Conservation (phyloP, 768 basidiomycete genomes). For the Rhodotorula graminis region DNA sequence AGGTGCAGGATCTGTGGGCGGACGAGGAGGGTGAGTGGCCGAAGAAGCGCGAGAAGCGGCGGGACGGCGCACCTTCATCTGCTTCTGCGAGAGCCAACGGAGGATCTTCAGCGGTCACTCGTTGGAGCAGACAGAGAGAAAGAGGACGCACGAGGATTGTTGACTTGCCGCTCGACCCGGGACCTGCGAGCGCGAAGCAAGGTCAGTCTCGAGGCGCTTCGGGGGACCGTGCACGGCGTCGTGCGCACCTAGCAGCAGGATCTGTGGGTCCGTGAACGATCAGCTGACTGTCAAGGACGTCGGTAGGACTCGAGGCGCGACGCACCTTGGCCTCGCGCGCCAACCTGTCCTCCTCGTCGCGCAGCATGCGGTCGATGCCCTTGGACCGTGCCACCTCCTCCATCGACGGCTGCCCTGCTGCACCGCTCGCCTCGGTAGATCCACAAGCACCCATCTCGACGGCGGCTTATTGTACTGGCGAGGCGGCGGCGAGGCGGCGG, state of each 20-base stretch:
- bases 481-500: neutral
- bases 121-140: too few species aligned
- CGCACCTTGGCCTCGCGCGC: conserved; percentile 39
- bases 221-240: neutral
- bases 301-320: rapidly evolving
- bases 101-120: too few species aligned
- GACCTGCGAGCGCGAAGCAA: conserved; percentile 3
- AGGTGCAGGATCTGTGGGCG: conserved; percentile 72
- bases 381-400: conserved; percentile 9
- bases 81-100: conserved; percentile 35
- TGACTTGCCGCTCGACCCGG: conserved; percentile 30
- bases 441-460: conserved; percentile 26
- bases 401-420: conserved; percentile 3
- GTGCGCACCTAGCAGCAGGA: conserved; percentile 28
- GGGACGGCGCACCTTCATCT: conserved; percentile 36
- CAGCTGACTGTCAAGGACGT: neutral
- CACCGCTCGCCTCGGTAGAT: conserved; percentile 2
- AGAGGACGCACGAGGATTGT: conserved; percentile 22
- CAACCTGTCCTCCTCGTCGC: conserved; percentile 31
- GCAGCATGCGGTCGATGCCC: conserved; percentile 21
- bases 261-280: neutral
- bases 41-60: neutral
- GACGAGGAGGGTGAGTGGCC: neutral
- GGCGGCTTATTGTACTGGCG: neutral
- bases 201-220: neutral